Evolutionary conservation across 2,329 filamentous ascomycete species (phyloP), one percentile per base, ranked within the genome.

Genomic region (Rhynchosporium agropyri): DNA sequence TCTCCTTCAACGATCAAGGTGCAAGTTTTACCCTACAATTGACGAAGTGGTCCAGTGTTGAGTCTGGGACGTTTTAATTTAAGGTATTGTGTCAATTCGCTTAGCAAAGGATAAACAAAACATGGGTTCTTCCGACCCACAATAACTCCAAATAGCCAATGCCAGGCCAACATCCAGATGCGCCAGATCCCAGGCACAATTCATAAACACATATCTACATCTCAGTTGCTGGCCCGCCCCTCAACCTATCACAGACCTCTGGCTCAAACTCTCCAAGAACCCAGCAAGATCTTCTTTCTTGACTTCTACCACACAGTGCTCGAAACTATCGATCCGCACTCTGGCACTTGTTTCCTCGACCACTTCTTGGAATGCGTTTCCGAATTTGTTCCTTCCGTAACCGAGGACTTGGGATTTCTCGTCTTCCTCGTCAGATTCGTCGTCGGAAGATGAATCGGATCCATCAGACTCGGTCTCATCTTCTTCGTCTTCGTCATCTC

Each of bases 231-330:
- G 6, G 33, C 9, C 33, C 6, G 26, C 13, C 50, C 31, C 49
- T 70, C 74, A 89, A 49, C 86, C 85, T 60, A 89, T 89, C 20
- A 98, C 92, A 62, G 88, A 88, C 83, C 96, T 96, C 84, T 92
- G 89, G 77, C 93, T 97, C 74, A 99, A 77, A 61, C 89, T 89
- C 79, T 99, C 95, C 68, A 99, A 80, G 75, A 99, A 99, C 0
- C 89, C 91, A 15, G 87, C 86, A 33, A 99, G 79, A 77, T 98
- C 95, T 74, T 98, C 95, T 79, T 97, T 97, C 77, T 89, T 89
- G n/a, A 99, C 94, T 76, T 99, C 95, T 53, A 98, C 93, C 7
- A 98, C 95, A 72, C 92, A 96, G 75, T 97, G 91, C 77, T 99
- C 95, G 73, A 99, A 99, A 76, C 91, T 96, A 77, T 99, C 95